phyloP scores from a whole-genome alignment of 257 asterid genomes.

The Przewalskia tangutica region DNA sequence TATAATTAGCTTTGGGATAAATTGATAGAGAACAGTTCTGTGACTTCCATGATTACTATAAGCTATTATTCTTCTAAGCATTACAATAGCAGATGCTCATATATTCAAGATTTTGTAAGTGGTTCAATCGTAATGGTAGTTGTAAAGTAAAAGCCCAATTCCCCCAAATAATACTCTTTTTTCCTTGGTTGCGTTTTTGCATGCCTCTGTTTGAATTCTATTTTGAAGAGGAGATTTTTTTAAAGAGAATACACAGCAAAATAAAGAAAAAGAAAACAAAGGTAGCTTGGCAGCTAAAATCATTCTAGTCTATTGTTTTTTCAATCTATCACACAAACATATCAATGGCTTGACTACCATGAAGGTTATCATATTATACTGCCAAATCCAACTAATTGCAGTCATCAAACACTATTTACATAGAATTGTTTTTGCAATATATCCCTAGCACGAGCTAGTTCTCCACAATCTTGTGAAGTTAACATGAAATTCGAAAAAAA shows the following conservation, averaged over 20 bases:
- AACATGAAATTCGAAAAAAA: not conserved
- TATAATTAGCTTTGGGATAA: not conserved
- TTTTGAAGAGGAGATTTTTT: no score
- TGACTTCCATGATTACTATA: not conserved
- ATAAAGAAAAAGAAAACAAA: no score
- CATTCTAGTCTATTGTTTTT: not conserved
- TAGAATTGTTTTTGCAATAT: not conserved
- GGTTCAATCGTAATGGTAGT: not conserved
- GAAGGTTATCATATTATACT: not conserved
- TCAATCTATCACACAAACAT: not conserved
- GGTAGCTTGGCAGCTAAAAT: no score
- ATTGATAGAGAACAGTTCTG: not conserved
- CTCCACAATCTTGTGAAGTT: not conserved
- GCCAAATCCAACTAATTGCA: not conserved
- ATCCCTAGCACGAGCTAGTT: not conserved
- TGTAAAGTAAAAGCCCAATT: no score
- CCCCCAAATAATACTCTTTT: no score
- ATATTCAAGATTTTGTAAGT: not conserved
- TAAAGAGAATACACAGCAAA: no score
- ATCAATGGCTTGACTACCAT: not conserved
- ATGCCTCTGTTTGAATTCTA: no score
- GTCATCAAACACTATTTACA: not conserved
- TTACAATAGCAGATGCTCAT: not conserved
- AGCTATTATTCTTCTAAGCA: not conserved
- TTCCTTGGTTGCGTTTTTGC: no score